phyloP scores from a whole-genome alignment of 495 filamentous ascomycete genomes.

The Penicillium arizonense region DNA sequence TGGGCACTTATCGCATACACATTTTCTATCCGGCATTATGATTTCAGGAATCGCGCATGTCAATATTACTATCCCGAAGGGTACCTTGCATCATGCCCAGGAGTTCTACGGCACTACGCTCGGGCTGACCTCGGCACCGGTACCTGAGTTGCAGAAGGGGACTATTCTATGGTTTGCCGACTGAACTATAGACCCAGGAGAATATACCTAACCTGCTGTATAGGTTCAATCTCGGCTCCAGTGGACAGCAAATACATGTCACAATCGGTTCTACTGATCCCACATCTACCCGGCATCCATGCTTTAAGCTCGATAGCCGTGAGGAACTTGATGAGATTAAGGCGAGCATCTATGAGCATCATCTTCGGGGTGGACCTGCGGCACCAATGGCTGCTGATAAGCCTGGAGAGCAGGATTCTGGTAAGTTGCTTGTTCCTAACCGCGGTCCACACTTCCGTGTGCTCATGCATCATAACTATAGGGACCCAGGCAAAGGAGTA shows the following conservation, averaged over 20 bases:
- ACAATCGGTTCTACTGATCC: slow-evolving; percentile 49
- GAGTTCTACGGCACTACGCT: slow-evolving; percentile 58
- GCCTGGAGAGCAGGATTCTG: slow-evolving; percentile 51
- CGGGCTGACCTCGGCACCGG: slow-evolving; percentile 45
- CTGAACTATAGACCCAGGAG: neutral
- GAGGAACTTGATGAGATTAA: slow-evolving; percentile 48
- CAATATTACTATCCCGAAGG: slow-evolving; percentile 56
- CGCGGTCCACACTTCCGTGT: neutral
- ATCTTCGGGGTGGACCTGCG: slow-evolving; percentile 41
- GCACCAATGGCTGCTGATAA: slow-evolving; percentile 54
- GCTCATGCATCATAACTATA: slow-evolving; percentile 13
- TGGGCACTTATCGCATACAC: neutral
- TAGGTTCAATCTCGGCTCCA: slow-evolving; percentile 55
- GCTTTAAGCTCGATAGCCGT: slow-evolving; percentile 47
- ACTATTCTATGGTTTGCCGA: slow-evolving; percentile 48
- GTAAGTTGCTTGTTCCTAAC: slow-evolving; percentile 25
- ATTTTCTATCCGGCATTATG: slow-evolving; percentile 31
- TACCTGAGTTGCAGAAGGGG: slow-evolving; percentile 49
- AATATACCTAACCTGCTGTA: neutral
- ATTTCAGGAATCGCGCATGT: slow-evolving; percentile 60
- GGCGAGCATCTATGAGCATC: slow-evolving; percentile 53
- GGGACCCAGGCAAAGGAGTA: slow-evolving; percentile 57
- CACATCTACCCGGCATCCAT: slow-evolving; percentile 51
- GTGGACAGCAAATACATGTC: slow-evolving; percentile 61
- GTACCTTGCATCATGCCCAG: slow-evolving; percentile 50